Percentiles rank a stretch among this genome's conserved stretches.
phyloP scores from a whole-genome alignment of 1,284 basidiomycete genomes.

The Cutaneotrichosporon mucoides region DNA sequence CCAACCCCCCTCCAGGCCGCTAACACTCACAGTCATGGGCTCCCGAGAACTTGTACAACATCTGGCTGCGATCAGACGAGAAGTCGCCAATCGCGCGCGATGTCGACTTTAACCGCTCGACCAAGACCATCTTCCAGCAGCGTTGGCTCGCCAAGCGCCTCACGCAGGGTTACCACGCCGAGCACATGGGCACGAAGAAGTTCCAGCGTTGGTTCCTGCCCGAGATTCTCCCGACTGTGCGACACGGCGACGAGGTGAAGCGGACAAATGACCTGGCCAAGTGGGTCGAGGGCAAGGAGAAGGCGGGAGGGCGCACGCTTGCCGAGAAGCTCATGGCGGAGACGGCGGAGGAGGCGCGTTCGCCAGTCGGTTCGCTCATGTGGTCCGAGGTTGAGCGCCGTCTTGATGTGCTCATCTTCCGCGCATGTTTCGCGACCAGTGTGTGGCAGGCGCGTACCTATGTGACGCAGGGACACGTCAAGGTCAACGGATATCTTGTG shows the following conservation, averaged over 20 bases:
- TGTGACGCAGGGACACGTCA: conserved; percentile 81
- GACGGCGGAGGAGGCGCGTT: conserved; percentile 56
- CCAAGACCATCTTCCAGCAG: conserved; percentile 79
- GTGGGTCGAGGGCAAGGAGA: conserved; percentile 55
- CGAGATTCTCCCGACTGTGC: conserved; percentile 76
- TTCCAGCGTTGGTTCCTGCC: conserved; percentile 98
- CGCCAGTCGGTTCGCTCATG: conserved; percentile 86
- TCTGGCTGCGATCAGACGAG: conserved; percentile 60
- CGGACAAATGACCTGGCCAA: conserved; percentile 54
- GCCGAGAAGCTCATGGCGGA: conserved; percentile 54
- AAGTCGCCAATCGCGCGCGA: conserved; percentile 53
- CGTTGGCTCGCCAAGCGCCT: conserved; percentile 88
- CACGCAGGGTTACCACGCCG: conserved; percentile 90
- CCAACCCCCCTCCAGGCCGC: background rate
- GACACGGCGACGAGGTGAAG: conserved; percentile 39
- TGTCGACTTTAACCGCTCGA: conserved; percentile 59
- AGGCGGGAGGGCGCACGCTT: conserved; percentile 36
- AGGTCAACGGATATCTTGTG: conserved; percentile 85
- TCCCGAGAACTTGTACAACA: conserved; percentile 70
- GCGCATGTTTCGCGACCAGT: conserved; percentile 83
- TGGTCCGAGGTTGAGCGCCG: conserved; percentile 88
- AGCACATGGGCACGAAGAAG: conserved; percentile 85
- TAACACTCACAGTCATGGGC: conserved; percentile 67
- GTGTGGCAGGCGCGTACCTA: conserved; percentile 84
- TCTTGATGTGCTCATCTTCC: conserved; percentile 87